These are phyloP conservation scores for Ilyonectria mors-panacis DNA, from an alignment of 2,329 filamentous ascomycete genomes.

Conservation along the genomic window DNA sequence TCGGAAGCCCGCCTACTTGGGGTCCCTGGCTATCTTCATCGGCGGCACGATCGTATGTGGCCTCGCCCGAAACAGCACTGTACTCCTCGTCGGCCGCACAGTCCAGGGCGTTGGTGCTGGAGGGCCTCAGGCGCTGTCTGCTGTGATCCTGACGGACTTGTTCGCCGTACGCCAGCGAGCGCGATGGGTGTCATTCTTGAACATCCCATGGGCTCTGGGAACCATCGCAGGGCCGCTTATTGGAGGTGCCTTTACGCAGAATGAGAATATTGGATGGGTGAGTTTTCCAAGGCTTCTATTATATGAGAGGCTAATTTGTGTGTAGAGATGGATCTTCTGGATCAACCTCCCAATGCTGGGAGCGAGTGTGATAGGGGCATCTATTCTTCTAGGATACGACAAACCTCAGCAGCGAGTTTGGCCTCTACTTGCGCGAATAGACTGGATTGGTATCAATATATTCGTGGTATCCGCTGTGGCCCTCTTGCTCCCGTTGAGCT, in stretches of 20 bases:
- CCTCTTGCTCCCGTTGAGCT: constrained; percentile 38
- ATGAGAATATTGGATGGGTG: constrained; percentile 42
- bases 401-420: constrained; percentile 13
- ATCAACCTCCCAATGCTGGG: constrained; percentile 53
- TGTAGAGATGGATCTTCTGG: constrained; percentile 55
- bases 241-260: constrained; percentile 42
- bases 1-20: constrained; percentile 48
- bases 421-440: constrained; percentile 57
- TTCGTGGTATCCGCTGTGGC: constrained; percentile 58
- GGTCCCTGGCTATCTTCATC: constrained; percentile 50
- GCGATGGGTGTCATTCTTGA: constrained; percentile 56
- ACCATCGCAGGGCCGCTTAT: constrained; percentile 56
- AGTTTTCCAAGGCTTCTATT: neutral
- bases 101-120: constrained; percentile 57
- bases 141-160: constrained; percentile 55
- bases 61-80: constrained; percentile 47
- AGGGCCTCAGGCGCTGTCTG: constrained; percentile 52
- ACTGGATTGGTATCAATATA: constrained; percentile 74
- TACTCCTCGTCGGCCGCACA: constrained; percentile 52
- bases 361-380: constrained; percentile 40
- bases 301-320: constrained; percentile 1
- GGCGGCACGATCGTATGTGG: constrained; percentile 59
- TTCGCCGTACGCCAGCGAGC: constrained; percentile 60
- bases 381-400: constrained; percentile 49
- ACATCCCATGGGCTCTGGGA: constrained; percentile 69